A percentile compares a stretch with the other conserved stretches of the same genome.
These are phyloP conservation scores for Solanum neorickii DNA, from an alignment of 257 asterid species.

Conservation along the genomic window DNA sequence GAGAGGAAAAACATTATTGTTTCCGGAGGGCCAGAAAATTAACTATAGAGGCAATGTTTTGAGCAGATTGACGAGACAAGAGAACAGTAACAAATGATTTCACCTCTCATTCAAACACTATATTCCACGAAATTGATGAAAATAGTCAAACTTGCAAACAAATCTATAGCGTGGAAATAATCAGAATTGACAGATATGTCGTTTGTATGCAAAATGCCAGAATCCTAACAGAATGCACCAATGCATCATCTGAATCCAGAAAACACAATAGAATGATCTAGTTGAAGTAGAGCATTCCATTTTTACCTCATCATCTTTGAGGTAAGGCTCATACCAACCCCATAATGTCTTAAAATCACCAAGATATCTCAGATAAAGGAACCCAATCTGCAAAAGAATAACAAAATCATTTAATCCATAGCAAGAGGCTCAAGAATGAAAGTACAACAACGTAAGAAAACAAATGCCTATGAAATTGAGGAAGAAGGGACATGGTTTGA, in stretches of 20 bases:
- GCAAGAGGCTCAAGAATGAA: constrained; percentile 1
- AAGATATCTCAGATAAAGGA: constrained; percentile 76
- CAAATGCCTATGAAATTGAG: not conserved
- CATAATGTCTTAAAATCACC: constrained; percentile 91
- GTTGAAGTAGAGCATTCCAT: constrained; percentile 7
- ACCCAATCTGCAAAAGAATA: constrained; percentile 57
- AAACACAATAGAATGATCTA: not conserved
- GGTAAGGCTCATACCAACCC: constrained; percentile 92
- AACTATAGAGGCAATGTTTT: not conserved
- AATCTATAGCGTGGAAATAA: not conserved
- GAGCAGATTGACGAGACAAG: not conserved
- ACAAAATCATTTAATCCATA: not conserved
- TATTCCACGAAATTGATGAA: not conserved
- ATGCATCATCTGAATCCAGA: not conserved
- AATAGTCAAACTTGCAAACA: not conserved
- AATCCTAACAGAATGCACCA: not conserved
- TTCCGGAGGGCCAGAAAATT: not conserved
- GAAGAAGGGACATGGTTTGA: not conserved
- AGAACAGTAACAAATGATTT: not conserved
- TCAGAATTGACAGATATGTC: not conserved
- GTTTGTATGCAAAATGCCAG: not conserved
- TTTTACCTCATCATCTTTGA: constrained; percentile 93
- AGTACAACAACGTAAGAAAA: not conserved
- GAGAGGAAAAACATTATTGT: not conserved
- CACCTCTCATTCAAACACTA: not conserved